Conservation (phyloP, 2,329 filamentous ascomycete species). For the Cladophialophora carrionii region DNA sequence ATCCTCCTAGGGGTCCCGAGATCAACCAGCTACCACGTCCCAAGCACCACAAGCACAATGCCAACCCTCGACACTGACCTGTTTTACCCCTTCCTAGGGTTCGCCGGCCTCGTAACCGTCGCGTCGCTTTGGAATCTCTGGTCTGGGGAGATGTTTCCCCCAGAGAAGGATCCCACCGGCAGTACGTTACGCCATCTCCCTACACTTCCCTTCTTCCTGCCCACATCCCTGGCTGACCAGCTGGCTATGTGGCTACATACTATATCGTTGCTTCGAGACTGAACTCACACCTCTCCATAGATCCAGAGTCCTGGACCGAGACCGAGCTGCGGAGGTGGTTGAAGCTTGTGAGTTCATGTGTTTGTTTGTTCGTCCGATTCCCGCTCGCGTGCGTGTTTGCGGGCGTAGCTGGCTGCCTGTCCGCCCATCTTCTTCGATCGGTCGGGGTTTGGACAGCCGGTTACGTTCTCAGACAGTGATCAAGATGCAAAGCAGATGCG, state of each 20-base stretch:
- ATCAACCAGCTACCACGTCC: background rate
- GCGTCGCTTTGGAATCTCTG: slow-evolving; percentile 83
- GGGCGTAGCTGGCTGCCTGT: background rate
- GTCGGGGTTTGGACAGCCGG: background rate
- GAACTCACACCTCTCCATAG: slow-evolving; percentile 43
- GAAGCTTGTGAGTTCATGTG: slow-evolving; percentile 65
- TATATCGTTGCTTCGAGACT: background rate
- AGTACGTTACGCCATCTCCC: slow-evolving; percentile 52
- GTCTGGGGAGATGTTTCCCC: slow-evolving; percentile 82
- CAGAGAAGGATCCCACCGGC: slow-evolving; percentile 74
- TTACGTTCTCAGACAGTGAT: background rate
- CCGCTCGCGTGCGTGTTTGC: background rate
- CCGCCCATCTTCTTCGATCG: background rate
- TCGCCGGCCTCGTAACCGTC: slow-evolving; percentile 78
- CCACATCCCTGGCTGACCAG: background rate
- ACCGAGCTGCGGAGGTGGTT: slow-evolving; percentile 83
- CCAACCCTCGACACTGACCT: slow-evolving; percentile 6
- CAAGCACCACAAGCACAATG: background rate
- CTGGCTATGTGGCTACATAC: background rate
- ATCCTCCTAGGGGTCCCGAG: background rate
- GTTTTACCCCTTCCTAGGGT: slow-evolving; percentile 58
- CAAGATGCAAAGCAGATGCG: background rate
- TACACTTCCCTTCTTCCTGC: background rate
- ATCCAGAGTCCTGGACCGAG: slow-evolving; percentile 72
- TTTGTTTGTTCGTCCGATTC: background rate